Percentiles rank a stretch among this genome's conserved stretches.
Evolutionary conservation across 805 yeast species (phyloP).

Genomic region (Wickerhamiella dianesei): DNA sequence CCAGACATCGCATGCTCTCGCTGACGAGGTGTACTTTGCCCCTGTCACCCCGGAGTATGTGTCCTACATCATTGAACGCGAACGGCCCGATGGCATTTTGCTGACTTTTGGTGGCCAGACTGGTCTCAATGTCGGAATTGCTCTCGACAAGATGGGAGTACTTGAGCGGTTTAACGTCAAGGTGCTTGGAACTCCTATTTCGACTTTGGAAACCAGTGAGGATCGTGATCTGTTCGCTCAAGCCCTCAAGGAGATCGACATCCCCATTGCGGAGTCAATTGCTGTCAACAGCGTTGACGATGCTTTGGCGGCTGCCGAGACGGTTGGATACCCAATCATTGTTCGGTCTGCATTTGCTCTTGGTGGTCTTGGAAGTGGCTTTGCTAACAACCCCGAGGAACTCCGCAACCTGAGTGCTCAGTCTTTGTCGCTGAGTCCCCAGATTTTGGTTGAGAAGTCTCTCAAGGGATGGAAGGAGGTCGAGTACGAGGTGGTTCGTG

Average conservation of each 20-base stretch:
- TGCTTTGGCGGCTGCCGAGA: slow-evolving; percentile 78
- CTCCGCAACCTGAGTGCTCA: slow-evolving; percentile 78
- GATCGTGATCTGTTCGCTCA: slow-evolving; percentile 93
- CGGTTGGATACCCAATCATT: slow-evolving; percentile 88
- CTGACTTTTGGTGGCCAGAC: slow-evolving; percentile 99
- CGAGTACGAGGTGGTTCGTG: slow-evolving; percentile 97
- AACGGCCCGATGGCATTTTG: slow-evolving; percentile 89
- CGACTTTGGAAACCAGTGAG: slow-evolving; percentile 90
- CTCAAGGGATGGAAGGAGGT: slow-evolving; percentile 99
- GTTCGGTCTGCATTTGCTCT: slow-evolving; percentile 95
- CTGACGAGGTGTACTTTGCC: slow-evolving; percentile 87
- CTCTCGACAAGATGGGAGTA: slow-evolving; percentile 87
- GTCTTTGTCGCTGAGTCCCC: slow-evolving; percentile 82
- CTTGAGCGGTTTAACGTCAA: slow-evolving; percentile 81
- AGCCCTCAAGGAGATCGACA: slow-evolving; percentile 87
- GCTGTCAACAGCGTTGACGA: slow-evolving; percentile 92
- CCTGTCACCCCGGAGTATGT: slow-evolving; percentile 97
- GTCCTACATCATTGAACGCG: slow-evolving; percentile 87
- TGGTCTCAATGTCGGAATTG: slow-evolving; percentile 89
- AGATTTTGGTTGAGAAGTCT: slow-evolving; percentile 90
- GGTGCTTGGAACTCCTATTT: slow-evolving; percentile 95
- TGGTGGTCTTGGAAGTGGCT: slow-evolving; percentile 97
- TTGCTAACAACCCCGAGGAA: slow-evolving; percentile 74
- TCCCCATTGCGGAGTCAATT: slow-evolving; percentile 92
- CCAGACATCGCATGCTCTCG: slow-evolving; percentile 88